Base-by-base conservation (phyloP, 345 rosid species). In the Eucalyptus decipiens region DNA sequence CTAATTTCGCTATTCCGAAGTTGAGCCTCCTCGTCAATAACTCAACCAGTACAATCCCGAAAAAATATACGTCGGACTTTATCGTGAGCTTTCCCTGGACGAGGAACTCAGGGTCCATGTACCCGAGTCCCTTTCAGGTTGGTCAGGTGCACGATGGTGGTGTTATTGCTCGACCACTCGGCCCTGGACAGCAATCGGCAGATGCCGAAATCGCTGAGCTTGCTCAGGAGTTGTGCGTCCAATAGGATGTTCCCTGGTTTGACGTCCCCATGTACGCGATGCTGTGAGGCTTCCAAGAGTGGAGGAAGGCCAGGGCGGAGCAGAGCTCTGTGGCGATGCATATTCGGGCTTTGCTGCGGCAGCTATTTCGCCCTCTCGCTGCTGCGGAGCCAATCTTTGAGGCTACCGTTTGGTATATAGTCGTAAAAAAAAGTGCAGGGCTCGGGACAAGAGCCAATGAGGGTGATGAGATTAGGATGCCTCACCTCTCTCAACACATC, bases 371-470 rank as follows among this genome's bases (percentile, higher is more conserved):
- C 92, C 89, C 94, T 95, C 88, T 93, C 95, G 90, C 52, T 91
- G 91, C 98, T 95, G 93, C 89, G 91, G 86, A 97, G 95, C 86
- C 96, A 93, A 87, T 97, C 99, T 92, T 97, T 98, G 62, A 97
- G 98, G 91, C 97, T 97, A 65, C 97, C 99, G 92, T 95, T 95
- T 30, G 96, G 93, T 87, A 96, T 93, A 93, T 94, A 94, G 90
- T 96, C 99, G 24, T 96, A 97, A 72, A 97, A 60, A 54, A 97
- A 98, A 92, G 94, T 87, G 93, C 96, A 94, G 17, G 92, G 94
- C 72, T 97, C 98, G 5, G 98, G 96, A 91, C 58, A 19, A 21
- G 58, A 19, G 0, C 11, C 26, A 0, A 54, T 21, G 58, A 54
- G 58, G 24, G 58, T 54, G 58, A 21, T 19, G 26, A 54, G 58